These are phyloP conservation scores for Iberis amara DNA, from an alignment of 441 rosid genomes.

Conservation along the genomic window DNA sequence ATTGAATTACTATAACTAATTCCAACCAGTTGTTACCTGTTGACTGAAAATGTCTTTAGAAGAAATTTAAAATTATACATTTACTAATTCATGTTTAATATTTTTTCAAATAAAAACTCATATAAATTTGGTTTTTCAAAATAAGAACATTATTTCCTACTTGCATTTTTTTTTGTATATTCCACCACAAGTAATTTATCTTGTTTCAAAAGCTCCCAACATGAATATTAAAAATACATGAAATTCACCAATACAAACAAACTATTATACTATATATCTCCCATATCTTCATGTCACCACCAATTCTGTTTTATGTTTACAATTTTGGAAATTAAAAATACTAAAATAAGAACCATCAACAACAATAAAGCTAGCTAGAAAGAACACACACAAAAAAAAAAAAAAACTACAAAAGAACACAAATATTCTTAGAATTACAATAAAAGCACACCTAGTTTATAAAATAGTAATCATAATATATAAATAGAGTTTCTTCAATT, in stretches of 20 bases:
- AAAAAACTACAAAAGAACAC: too few relatives aligned
- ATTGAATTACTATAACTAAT: too few relatives aligned
- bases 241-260: conserved; percentile 10
- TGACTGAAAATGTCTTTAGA: conserved; percentile 21
- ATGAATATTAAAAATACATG: not conserved
- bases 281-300: not conserved
- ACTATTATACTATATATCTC: conserved; percentile 5
- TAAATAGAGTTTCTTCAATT: conserved; percentile 15
- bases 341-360: conserved; percentile 28
- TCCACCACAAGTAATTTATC: too few relatives aligned
- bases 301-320: conserved; percentile 22
- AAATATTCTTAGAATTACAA: conserved; percentile 1
- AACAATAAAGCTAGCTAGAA: conserved; percentile 16
- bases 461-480: not conserved
- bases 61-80: not conserved
- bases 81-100: too few relatives aligned
- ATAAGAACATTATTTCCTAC: too few relatives aligned
- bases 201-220: too few relatives aligned
- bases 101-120: too few relatives aligned
- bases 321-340: conserved; percentile 24
- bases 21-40: conserved; percentile 22
- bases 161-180: too few relatives aligned
- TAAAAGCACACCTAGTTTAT: not conserved
- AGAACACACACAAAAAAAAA: not conserved
- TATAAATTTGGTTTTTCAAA: too few relatives aligned